Evolutionary conservation across 148 eudicot genomes (phyloP), one percentile per base, ranked within the genome.

Genomic region (Linanthus parryae): DNA sequence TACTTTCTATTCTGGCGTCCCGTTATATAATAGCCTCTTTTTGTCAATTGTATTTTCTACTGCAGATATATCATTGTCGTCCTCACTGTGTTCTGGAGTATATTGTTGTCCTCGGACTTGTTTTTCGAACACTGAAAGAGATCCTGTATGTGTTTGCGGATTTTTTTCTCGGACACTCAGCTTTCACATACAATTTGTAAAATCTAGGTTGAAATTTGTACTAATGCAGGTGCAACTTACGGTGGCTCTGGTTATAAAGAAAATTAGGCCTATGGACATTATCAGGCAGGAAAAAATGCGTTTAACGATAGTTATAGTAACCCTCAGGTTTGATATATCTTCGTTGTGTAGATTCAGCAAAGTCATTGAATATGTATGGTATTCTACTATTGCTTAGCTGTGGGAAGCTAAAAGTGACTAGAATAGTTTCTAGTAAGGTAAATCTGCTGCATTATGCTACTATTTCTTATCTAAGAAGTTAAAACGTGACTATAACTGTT

Each of bases 221-320:
- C 3, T 12, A 21, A 19, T 56, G 78, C 69, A 70, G 79, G 71
- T 53, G 73, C 48, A 31, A 62, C 73, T 48, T 91, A 79, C 71
- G 83, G 73, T 67, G 76, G 76, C 36, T 33, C 73, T 65, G 92
- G 78, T 27, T 79, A 80, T 58, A 80, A 70, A 24, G 85, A 72
- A 37, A 61, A 53, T 55, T 75, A 70, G 69, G 73, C 76, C 28
- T 45, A 73, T 54, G 79, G 62, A 22, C 81, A 72, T 52, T 81
- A 77, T 58, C 54, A 88, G 54, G 52, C 66, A 22, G 91, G 65
- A 29, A 76, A 61, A 36, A 79, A 63, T 59, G 42, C 74, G 3
- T 72, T 70, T 48, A 75, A 64, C 34, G 76, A 76, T 47, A 70
- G 56, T 57, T 83, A 80, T 61, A 82, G 80, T 44, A 57, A 48